Evolutionary conservation across 768 basidiomycete species (phyloP), one percentile per base, ranked within the genome.

Genomic region (Amanita muscaria): DNA sequence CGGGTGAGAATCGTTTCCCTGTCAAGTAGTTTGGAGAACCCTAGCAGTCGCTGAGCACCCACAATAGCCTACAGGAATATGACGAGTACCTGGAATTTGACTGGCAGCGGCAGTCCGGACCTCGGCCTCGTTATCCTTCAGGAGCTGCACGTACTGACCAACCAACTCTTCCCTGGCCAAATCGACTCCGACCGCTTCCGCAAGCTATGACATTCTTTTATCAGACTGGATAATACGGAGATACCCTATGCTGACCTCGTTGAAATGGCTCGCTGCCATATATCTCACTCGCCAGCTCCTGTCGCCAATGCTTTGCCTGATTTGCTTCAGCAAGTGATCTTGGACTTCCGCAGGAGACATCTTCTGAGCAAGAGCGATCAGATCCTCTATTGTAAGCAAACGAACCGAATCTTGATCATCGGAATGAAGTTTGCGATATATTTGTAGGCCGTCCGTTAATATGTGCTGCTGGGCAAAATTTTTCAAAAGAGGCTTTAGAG

Each of bases 371-470:
- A 98, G 87, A 47, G 84, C 83, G 62, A 97, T 97, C 50, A 99
- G 72, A 59, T 92, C 91, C 58, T 97, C 89, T 40, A 98, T 89
- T 4, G 96, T 98, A 56, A 99, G 65, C 14, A 98, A 70, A 46
- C 96, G 80, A 43, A 99, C 96, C 18, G 94, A 97, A 63, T 99
- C 96, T 63, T 98, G 96, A 63, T 99, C 96, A 59, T 99, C 96
- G 4, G 80, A 74, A 54, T 96, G 86, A 45, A 99, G 83, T 65
- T 87, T 83, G 52, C 89, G 83, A 67, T 98, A 98, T 49, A 98
- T 77, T 40, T 90, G 84, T 16, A 99, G 70, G 43, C 88, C 84
- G 60, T 97, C 94, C 40, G 82, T 74, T 49, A 94, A 58, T 48
- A 98, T 80, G 50, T 91, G 79, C 36, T 74, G 76, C 59, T 88